A percentile compares a stretch with the other conserved stretches of the same genome.
Evolutionary conservation across 352 stramenopile species (phyloP).

Genomic region (Blastocystis sp.): DNA sequence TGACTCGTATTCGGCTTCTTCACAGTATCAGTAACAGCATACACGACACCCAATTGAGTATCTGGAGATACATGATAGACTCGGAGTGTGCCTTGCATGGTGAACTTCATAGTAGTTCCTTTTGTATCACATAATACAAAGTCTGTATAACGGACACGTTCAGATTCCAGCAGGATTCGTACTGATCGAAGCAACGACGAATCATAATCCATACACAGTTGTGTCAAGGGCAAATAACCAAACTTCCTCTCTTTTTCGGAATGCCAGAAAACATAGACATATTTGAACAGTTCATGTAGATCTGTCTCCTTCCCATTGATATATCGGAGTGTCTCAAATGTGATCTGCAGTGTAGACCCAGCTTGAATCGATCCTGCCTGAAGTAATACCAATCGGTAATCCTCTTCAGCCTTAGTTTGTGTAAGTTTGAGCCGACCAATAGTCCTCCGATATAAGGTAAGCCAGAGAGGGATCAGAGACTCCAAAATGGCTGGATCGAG

Average conservation of each 20-base stretch:
- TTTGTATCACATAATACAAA: not conserved
- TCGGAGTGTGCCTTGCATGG: not conserved
- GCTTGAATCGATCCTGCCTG: not conserved
- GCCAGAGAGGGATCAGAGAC: not conserved
- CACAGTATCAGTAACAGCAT: not conserved
- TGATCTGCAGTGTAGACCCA: not conserved
- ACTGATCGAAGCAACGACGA: not conserved
- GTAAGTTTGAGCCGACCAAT: not conserved
- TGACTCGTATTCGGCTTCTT: not conserved
- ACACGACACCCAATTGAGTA: not conserved
- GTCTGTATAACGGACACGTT: not conserved
- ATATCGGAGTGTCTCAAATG: not conserved
- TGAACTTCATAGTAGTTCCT: not conserved
- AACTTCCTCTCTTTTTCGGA: not conserved
- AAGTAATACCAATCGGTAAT: not conserved
- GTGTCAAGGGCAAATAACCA: not conserved
- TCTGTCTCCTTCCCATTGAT: not conserved
- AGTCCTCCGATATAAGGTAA: not conserved
- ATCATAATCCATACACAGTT: not conserved
- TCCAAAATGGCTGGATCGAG: not conserved
- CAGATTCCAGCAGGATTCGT: not conserved
- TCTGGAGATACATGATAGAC: not conserved
- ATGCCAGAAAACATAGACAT: slow-evolving; percentile 42
- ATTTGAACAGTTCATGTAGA: not conserved
- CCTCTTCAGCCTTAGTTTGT: not conserved